Evolutionary conservation across 2,329 filamentous ascomycete species (phyloP).

Genomic region (Cladophialophora carrionii): DNA sequence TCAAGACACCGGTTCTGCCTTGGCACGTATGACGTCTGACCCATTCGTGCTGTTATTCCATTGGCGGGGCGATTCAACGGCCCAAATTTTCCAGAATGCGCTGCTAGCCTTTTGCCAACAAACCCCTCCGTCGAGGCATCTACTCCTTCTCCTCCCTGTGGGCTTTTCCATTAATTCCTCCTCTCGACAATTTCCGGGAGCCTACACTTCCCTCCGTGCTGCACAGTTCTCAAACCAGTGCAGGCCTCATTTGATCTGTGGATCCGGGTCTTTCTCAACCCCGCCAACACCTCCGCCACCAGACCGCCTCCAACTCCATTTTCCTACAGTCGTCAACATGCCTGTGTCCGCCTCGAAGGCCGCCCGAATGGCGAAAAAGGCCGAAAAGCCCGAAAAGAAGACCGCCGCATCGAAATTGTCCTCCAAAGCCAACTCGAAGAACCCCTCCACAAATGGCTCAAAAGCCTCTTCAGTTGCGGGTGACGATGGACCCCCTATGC

Average conservation of each 20-base stretch:
- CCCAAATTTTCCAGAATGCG: slow-evolving; percentile 1
- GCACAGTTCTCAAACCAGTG: background rate
- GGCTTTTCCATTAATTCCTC: background rate
- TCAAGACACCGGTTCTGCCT: background rate
- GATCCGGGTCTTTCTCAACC: background rate
- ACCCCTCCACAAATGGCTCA: slow-evolving; percentile 50
- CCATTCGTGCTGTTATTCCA: background rate
- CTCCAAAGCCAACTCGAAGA: slow-evolving; percentile 69
- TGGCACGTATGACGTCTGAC: slow-evolving; percentile 1
- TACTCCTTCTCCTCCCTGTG: background rate
- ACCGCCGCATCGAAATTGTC: slow-evolving; percentile 71
- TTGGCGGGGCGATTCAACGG: background rate
- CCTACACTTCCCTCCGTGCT: background rate
- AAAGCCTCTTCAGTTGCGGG: slow-evolving; percentile 69
- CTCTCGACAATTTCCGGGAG: background rate
- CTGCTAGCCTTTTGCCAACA: slow-evolving; percentile 4
- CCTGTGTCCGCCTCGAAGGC: slow-evolving; percentile 68
- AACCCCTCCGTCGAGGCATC: background rate
- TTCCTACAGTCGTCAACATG: slow-evolving; percentile 51
- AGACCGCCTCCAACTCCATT: background rate
- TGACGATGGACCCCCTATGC: slow-evolving; percentile 64
- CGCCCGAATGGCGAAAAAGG: slow-evolving; percentile 70
- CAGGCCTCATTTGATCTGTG: background rate
- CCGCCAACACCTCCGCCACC: background rate
- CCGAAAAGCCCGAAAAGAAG: slow-evolving; percentile 58